Base-by-base conservation (phyloP, 2,329 filamentous ascomycete species). In the Aspergillus texensis region DNA sequence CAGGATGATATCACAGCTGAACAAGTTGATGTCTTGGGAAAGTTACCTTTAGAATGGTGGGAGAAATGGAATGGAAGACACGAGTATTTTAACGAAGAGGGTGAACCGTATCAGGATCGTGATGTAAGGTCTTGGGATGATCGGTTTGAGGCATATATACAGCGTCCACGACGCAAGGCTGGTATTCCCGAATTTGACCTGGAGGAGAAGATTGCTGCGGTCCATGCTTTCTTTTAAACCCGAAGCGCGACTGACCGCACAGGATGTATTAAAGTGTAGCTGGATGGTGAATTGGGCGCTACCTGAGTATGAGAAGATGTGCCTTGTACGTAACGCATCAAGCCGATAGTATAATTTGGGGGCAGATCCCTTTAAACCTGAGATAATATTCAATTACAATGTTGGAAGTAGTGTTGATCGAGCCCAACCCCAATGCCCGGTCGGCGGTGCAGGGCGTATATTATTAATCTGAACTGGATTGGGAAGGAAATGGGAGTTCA, bases 1-100 rank as follows among this genome's bases (percentile, higher is more conserved):
- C 58, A 66, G 36, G 71, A 75, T 43, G 68, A 71, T 34, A 70
- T 72, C 16, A 71, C 66, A 5, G 61, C 65, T 8, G 65, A 74
- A 26, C 69, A 72, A 54, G 65, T 76, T 57, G 71, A 75, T 59
- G 65, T 63, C 32, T 65, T 68, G 32, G 67, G 74, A n/a, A 57
- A 61, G 21, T 69, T 72, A 66, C 69, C 68, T 28, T 67, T 45
- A 32, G 62, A 67, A 21, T 66, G 65, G 60, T 67, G 68, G 60
- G 62, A 68, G 24, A 67, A 58, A 32, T 73, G 64, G 68, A 55
- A 56, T 26, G 62, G 56, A 21, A 57, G 62, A 26, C 46, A 61
- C n/a, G 9, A 61, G 34, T 57, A 62, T 43, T 65, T 61, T 32
- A 39, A 48, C 30, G 46, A 62, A 53, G 48, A 34, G 26, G 67